phyloP scores from a whole-genome alignment of 2,329 filamentous ascomycete genomes.

The Clonostachys solani region DNA sequence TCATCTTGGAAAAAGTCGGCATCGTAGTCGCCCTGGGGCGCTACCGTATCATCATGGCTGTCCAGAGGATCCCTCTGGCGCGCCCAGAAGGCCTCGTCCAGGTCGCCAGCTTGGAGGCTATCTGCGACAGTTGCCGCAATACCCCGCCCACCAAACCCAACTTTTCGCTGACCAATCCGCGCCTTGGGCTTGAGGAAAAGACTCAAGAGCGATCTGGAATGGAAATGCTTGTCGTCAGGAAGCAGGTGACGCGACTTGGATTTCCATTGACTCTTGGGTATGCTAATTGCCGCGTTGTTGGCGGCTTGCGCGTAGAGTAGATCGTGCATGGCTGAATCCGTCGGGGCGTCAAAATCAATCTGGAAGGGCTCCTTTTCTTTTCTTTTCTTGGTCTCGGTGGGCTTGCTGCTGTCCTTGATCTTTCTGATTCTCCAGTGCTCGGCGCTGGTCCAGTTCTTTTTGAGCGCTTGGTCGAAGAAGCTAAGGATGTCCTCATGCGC shows the following conservation, averaged over 20 bases:
- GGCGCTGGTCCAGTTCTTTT: conserved; percentile 97
- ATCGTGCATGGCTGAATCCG: conserved; percentile 68
- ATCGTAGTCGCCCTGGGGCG: conserved; percentile 78
- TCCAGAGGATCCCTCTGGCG: conserved; percentile 54
- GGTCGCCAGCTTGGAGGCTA: conserved; percentile 64
- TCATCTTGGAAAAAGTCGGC: conserved; percentile 97
- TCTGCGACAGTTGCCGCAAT: conserved; percentile 38
- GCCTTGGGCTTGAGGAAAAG: conserved; percentile 95
- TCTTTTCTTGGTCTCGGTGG: conserved; percentile 58
- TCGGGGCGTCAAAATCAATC: conserved; percentile 80
- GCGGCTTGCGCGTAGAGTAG: conserved; percentile 76
- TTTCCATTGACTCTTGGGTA: conserved; percentile 94
- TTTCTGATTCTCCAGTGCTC: conserved; percentile 97
- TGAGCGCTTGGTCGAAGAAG: conserved; percentile 94
- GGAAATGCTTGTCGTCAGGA: conserved; percentile 97
- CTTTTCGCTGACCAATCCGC: conserved; percentile 62
- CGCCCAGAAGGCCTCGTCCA: conserved; percentile 97
- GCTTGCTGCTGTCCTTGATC: conserved; percentile 75
- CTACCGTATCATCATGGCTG: conserved; percentile 46
- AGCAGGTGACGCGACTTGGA: conserved; percentile 89
- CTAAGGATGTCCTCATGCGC: conserved; percentile 92
- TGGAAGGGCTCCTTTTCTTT: conserved; percentile 97
- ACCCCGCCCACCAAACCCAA: conserved; percentile 12
- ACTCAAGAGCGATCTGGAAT: conserved; percentile 81
- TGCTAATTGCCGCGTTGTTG: conserved; percentile 74